Conservation (phyloP, 495 filamentous ascomycete species). For the Neurospora sp. region DNA sequence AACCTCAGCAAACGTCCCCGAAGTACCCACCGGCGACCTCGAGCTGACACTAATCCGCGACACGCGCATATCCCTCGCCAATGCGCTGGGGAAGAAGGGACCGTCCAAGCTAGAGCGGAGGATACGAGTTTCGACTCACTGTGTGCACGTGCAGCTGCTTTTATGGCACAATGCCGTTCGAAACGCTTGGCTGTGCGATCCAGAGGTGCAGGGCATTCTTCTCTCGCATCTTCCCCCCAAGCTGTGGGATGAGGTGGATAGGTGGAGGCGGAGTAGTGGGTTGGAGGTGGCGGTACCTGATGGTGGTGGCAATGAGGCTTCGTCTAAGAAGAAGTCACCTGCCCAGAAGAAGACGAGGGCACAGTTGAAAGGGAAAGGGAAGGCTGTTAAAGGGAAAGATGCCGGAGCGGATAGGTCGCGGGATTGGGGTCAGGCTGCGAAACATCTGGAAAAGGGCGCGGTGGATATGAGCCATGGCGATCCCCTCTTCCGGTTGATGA, state of each 20-base stretch:
- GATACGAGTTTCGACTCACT: conserved; percentile 68
- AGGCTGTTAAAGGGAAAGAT: conserved; percentile 22
- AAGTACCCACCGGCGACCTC: conserved; percentile 43
- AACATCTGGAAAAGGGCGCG: conserved; percentile 55
- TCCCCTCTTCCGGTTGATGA: conserved; percentile 70
- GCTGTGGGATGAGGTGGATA: conserved; percentile 61
- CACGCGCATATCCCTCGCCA: conserved; percentile 41
- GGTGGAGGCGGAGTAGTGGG: conserved; percentile 60
- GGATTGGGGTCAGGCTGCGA: conserved; percentile 65
- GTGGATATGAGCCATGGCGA: conserved; percentile 69
- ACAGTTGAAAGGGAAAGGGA: conserved; percentile 22
- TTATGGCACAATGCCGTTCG: conserved; percentile 82
- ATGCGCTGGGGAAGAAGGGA: conserved; percentile 67
- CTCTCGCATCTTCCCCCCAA: conserved; percentile 55
- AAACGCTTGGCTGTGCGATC: conserved; percentile 78
- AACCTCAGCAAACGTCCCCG: conserved; percentile 9
- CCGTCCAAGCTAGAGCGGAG: conserved; percentile 73
- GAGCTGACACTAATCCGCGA: conserved; percentile 64
- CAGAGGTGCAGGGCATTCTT: conserved; percentile 66
- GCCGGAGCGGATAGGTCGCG: conserved; percentile 37
- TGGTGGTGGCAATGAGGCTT: conserved; percentile 16
- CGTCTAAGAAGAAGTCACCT: not conserved
- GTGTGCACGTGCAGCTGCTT: conserved; percentile 79
- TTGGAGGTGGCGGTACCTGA: conserved; percentile 35
- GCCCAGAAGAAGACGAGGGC: conserved; percentile 13